phyloP scores from a whole-genome alignment of 148 eudicot genomes.

The Vaccinium vitisidaea region DNA sequence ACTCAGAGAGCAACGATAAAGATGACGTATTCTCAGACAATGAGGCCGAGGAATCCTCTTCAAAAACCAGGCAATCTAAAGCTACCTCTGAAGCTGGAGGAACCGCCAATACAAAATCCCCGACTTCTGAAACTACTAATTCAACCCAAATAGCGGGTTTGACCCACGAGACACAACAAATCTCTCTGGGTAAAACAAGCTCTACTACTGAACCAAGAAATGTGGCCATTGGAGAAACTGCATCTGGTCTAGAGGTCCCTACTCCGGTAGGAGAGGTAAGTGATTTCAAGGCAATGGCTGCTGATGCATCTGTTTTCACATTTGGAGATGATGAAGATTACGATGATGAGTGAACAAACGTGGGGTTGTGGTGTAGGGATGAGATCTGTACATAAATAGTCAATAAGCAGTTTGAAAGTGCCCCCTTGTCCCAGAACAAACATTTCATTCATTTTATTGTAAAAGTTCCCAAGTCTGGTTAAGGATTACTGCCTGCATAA shows the following conservation, averaged over 20 bases:
- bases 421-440: constrained; percentile 14
- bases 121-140: constrained; percentile 30
- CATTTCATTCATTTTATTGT: constrained; percentile 20
- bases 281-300: constrained; percentile 96
- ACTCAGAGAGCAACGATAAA: constrained; percentile 47
- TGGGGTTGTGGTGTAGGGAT: constrained; percentile 10
- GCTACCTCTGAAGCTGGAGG: constrained; percentile 33
- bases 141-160: constrained; percentile 43
- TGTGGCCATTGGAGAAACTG: constrained; percentile 22
- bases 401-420: constrained; percentile 17
- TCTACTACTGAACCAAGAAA: constrained; percentile 34
- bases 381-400: constrained; percentile 43
- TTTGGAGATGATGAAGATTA: constrained; percentile 97
- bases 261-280: constrained; percentile 55
- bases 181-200: constrained; percentile 48
- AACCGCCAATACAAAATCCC: constrained; percentile 25
- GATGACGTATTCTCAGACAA: constrained; percentile 89
- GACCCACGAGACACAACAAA: constrained; percentile 51
- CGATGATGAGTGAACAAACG: constrained; percentile 59
- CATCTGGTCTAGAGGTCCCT: constrained; percentile 29
- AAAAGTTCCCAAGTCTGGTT: constrained; percentile 5
- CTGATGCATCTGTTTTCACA: constrained; percentile 95
- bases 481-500: neutral
- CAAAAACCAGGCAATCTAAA: constrained; percentile 39
- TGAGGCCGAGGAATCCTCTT: constrained; percentile 56